Evolutionary conservation across 345 rosid genomes (phyloP).

Genomic region (Rhizophora mangle): DNA sequence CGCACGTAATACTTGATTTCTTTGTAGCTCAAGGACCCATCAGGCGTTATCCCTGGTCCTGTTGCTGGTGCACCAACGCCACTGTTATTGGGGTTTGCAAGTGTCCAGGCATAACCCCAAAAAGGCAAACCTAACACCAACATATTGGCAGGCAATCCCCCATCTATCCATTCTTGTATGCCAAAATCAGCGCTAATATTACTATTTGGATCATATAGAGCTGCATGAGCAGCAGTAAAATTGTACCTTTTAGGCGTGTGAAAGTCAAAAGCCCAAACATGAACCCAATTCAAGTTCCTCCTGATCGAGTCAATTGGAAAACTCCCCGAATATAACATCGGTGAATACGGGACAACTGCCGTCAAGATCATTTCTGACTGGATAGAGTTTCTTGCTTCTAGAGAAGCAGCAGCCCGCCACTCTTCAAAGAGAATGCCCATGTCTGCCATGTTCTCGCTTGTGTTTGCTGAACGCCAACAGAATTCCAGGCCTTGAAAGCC

Average conservation of each 20-base stretch:
- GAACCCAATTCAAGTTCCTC: conserved; percentile 27
- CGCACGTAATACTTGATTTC: background rate
- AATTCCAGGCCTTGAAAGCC: conserved; percentile 35
- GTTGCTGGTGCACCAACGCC: conserved; percentile 19
- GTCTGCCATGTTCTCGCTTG: background rate
- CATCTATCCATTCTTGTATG: conserved; percentile 3
- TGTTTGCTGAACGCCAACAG: conserved; percentile 18
- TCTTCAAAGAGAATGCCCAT: conserved; percentile 15
- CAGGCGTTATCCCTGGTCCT: conserved; percentile 3
- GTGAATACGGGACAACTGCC: background rate
- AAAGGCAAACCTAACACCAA: conserved; percentile 31
- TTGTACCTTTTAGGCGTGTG: conserved; percentile 10
- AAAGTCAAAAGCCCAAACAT: conserved; percentile 17
- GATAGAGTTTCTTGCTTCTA: conserved; percentile 5
- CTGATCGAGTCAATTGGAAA: conserved; percentile 22
- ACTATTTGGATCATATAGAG: conserved; percentile 20
- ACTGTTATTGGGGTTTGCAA: background rate
- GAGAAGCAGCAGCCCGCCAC: conserved; percentile 13
- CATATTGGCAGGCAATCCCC: conserved; percentile 15
- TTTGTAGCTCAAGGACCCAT: background rate
- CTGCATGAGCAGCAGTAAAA: conserved; percentile 20
- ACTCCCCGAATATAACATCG: background rate
- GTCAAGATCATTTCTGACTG: conserved; percentile 17
- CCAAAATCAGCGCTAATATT: conserved; percentile 14
- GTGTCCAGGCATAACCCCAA: conserved; percentile 37